phyloP scores from a whole-genome alignment of 2,329 filamentous ascomycete species.

The Colletotrichum musicola region DNA sequence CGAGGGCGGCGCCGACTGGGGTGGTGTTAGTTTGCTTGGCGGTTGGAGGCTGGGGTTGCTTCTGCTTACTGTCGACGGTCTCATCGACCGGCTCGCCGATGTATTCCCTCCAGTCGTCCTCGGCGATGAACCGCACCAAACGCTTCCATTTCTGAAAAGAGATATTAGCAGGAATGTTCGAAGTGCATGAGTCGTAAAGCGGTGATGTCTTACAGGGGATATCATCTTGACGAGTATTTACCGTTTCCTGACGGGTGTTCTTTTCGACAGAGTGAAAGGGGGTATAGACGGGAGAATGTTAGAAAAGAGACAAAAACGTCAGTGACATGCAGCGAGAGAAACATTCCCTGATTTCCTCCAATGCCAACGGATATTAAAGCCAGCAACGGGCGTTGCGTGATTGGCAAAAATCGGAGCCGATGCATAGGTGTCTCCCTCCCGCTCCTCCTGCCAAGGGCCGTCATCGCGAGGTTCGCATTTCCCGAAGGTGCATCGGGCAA shows the following conservation, averaged over 20 bases:
- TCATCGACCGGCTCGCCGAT: slow-evolving; percentile 43
- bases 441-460: slow-evolving; percentile 11
- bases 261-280: not conserved
- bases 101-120: slow-evolving; percentile 43
- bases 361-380: slow-evolving; percentile 19
- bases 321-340: not conserved
- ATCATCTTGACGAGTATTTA: slow-evolving; percentile 15
- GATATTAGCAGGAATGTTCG: not conserved
- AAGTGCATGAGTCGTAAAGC: not conserved
- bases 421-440: not conserved
- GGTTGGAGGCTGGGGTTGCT: not conserved
- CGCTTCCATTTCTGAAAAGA: slow-evolving; percentile 40
- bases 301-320: not conserved
- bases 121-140: slow-evolving; percentile 43
- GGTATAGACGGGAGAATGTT: not conserved
- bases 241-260: not conserved
- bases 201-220: slow-evolving; percentile 11
- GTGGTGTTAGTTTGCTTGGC: slow-evolving; percentile 6
- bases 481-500: slow-evolving; percentile 28
- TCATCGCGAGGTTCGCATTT: not conserved
- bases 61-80: slow-evolving; percentile 40
- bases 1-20: slow-evolving; percentile 42
- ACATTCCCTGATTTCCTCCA: not conserved
- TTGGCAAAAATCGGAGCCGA: not conserved
- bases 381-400: not conserved